phyloP scores from a whole-genome alignment of 495 filamentous ascomycete species.

The Penicillium waksmanii region DNA sequence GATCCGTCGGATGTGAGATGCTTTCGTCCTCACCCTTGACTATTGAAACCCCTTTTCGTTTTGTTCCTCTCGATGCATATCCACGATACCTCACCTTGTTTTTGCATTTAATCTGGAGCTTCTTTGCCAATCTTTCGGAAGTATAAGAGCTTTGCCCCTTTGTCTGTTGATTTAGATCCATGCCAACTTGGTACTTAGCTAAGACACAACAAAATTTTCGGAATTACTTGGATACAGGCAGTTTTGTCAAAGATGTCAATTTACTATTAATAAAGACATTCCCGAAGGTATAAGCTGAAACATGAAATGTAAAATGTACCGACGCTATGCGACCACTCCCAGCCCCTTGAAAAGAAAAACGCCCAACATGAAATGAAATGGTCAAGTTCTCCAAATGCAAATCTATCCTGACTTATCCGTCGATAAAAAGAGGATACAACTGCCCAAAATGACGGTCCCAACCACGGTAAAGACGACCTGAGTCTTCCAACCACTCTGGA shows the following conservation, averaged over 20 bases:
- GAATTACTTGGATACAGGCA: background rate
- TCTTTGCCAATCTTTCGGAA: background rate
- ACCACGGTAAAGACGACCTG: conserved; percentile 77
- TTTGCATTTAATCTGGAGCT: background rate
- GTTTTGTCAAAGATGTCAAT: too few species aligned
- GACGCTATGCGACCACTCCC: background rate
- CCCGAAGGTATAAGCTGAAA: too few species aligned
- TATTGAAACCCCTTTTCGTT: conserved; percentile 2
- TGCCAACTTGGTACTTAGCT: background rate
- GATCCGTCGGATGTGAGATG: conserved; percentile 79
- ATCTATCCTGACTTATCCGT: conserved; percentile 44
- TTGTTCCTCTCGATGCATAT: conserved; percentile 14
- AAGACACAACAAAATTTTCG: background rate
- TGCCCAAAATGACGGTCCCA: conserved; percentile 76
- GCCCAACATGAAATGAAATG: background rate
- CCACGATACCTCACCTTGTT: conserved; percentile 17
- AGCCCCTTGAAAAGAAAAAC: background rate
- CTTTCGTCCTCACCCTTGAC: background rate
- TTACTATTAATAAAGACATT: too few species aligned
- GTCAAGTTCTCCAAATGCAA: background rate
- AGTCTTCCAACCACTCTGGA: conserved; percentile 94
- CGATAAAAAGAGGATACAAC: conserved; percentile 71
- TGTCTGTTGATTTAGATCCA: background rate
- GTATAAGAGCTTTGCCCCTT: background rate
- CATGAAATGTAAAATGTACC: too few species aligned